Conservation (phyloP, 495 filamentous ascomycete species). For the Penicillium parvum region DNA sequence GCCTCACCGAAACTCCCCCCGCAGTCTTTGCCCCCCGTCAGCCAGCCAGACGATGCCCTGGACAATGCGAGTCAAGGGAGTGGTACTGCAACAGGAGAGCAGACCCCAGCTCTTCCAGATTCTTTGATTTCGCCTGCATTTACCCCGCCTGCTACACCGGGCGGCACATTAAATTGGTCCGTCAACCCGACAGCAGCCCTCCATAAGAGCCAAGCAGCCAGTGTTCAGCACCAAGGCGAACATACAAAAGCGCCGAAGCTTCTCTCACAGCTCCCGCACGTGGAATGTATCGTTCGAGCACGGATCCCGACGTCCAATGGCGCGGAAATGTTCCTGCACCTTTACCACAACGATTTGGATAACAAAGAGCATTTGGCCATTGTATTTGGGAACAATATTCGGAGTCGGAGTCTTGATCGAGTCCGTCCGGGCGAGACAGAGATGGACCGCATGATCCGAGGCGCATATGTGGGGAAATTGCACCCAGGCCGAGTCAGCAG, state of each 20-base stretch:
- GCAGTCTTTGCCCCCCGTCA: constrained; percentile 25
- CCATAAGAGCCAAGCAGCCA: constrained; percentile 28
- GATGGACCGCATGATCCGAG: constrained; percentile 91
- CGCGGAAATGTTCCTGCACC: constrained; percentile 93
- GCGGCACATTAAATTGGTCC: constrained; percentile 49
- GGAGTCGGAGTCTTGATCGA: constrained; percentile 74
- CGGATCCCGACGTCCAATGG: constrained; percentile 84
- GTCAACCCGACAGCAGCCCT: constrained; percentile 37
- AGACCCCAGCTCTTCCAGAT: constrained; percentile 42
- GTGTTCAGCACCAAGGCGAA: constrained; percentile 32
- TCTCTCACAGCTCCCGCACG: constrained; percentile 63
- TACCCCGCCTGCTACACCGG: constrained; percentile 71
- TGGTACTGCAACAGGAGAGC: constrained; percentile 19
- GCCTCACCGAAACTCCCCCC: constrained; percentile 48
- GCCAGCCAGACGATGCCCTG: constrained; percentile 11
- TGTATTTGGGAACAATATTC: constrained; percentile 83
- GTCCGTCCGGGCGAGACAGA: constrained; percentile 86
- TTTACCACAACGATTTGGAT: constrained; percentile 89
- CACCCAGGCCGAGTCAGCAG: constrained; percentile 79
- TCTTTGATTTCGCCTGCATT: constrained; percentile 69
- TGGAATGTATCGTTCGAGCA: constrained; percentile 78
- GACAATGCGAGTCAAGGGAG: constrained; percentile 23
- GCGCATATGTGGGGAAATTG: constrained; percentile 83
- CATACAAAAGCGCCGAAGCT: constrained; percentile 58
- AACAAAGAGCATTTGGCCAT: constrained; percentile 98